These are phyloP conservation scores for Mallotus japonicus DNA, from an alignment of 441 rosid species.

Conservation along the genomic window DNA sequence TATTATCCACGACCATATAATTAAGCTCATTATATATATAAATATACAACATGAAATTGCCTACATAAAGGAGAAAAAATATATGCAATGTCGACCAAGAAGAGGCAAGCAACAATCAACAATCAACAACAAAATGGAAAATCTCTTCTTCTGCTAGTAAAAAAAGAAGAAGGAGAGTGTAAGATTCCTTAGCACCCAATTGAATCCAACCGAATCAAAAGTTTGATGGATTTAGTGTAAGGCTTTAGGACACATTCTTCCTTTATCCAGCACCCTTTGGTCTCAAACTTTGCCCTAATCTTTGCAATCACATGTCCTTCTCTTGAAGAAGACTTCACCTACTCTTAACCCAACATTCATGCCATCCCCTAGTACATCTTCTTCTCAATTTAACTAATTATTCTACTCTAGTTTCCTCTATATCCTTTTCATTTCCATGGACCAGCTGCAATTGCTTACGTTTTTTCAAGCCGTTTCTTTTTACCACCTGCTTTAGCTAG, in stretches of 20 bases:
- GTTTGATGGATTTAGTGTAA: slow-evolving; percentile 23
- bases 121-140: slow-evolving; percentile 12
- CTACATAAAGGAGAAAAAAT: not conserved
- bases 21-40: no score
- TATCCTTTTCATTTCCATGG: not conserved
- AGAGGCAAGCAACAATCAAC: slow-evolving; percentile 16
- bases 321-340: slow-evolving; percentile 13
- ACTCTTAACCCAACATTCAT: slow-evolving; percentile 21
- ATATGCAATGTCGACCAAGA: slow-evolving; percentile 8
- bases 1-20: no score
- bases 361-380: not conserved
- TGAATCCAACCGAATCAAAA: slow-evolving; percentile 24
- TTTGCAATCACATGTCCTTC: slow-evolving; percentile 26
- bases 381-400: not conserved
- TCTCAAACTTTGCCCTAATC: slow-evolving; percentile 4
- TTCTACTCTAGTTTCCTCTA: slow-evolving; percentile 14
- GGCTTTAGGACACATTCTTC: slow-evolving; percentile 31
- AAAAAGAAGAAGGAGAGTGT: slow-evolving; percentile 16
- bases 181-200: slow-evolving; percentile 24
- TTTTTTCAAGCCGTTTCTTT: not conserved
- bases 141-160: not conserved
- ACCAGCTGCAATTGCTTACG: slow-evolving; percentile 8
- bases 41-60: no score
- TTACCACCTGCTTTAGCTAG: not conserved
- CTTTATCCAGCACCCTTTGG: slow-evolving; percentile 22